Percentiles rank a stretch among this genome's conserved stretches.
Evolutionary conservation across 768 basidiomycete species (phyloP).

Genomic region (Pulveroboletus sp.): DNA sequence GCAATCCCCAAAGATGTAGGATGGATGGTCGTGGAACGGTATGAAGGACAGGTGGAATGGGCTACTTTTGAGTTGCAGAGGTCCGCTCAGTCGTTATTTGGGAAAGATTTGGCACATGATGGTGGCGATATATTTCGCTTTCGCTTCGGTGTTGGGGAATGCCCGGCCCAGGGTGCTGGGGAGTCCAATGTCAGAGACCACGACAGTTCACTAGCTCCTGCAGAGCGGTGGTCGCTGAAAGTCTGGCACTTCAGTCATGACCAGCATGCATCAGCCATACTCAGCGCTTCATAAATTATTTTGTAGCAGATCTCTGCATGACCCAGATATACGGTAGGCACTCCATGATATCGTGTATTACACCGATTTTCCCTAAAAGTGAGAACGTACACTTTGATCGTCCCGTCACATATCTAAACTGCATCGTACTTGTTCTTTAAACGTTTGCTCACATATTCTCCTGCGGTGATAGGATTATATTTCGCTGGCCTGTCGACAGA

Average conservation of each 20-base stretch:
- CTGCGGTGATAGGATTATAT: slow-evolving; percentile 72
- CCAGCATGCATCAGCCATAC: background rate
- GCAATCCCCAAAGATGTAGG: slow-evolving; percentile 19
- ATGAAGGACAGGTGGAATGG: background rate
- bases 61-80: background rate
- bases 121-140: slow-evolving; percentile 15
- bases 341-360: no score
- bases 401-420: background rate
- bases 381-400: no score
- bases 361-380: no score
- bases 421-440: slow-evolving; percentile 45
- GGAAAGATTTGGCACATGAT: slow-evolving; percentile 14
- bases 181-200: no score
- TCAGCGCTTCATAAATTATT: no score
- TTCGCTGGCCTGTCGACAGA: slow-evolving; percentile 53
- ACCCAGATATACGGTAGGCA: no score
- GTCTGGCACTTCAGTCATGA: no score
- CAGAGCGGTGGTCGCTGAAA: no score
- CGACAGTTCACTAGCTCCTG: no score
- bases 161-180: no score
- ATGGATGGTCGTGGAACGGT: slow-evolving; percentile 10
- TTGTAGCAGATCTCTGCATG: no score
- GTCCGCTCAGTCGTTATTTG: slow-evolving; percentile 1
- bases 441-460: slow-evolving; percentile 76
- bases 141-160: background rate